Conservation (phyloP, 352 stramenopile species). For the Hyaloperonospora brassicae region DNA sequence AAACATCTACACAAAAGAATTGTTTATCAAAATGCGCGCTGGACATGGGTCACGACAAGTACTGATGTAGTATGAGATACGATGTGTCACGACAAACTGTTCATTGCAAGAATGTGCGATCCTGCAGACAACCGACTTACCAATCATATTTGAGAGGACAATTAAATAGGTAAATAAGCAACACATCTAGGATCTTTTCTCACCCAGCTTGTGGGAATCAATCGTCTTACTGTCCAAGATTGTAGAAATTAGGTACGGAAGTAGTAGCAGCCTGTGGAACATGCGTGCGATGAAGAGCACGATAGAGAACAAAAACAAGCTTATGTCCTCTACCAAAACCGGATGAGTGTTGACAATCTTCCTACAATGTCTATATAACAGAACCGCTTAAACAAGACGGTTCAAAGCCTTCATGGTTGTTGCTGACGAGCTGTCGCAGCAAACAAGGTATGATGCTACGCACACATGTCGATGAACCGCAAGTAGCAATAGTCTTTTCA, state of each 20-base stretch:
- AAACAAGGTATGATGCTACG: not conserved
- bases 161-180: not conserved
- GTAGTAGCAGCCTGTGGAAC: constrained; percentile 1
- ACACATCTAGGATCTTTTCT: not conserved
- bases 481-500: not conserved
- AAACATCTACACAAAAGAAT: too few relatives aligned
- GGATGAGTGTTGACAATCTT: constrained; percentile 18
- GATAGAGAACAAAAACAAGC: constrained; percentile 1
- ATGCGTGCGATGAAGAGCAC: constrained; percentile 3
- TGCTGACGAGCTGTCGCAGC: constrained; percentile 3
- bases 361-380: constrained; percentile 27
- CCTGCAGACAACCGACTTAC: not conserved
- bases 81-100: too few relatives aligned
- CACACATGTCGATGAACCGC: not conserved
- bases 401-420: constrained; percentile 15
- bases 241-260: not conserved
- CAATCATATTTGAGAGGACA: not conserved
- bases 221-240: not conserved
- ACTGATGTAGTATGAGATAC: too few relatives aligned
- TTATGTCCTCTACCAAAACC: constrained; percentile 5
- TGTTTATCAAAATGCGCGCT: too few relatives aligned
- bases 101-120: not conserved
- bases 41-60: too few relatives aligned
- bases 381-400: constrained; percentile 18
- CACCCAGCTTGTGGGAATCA: not conserved